Percentiles rank a stretch among this genome's conserved stretches.
phyloP scores from a whole-genome alignment of 1,284 basidiomycete species.

The Leucoagaricus sp. region DNA sequence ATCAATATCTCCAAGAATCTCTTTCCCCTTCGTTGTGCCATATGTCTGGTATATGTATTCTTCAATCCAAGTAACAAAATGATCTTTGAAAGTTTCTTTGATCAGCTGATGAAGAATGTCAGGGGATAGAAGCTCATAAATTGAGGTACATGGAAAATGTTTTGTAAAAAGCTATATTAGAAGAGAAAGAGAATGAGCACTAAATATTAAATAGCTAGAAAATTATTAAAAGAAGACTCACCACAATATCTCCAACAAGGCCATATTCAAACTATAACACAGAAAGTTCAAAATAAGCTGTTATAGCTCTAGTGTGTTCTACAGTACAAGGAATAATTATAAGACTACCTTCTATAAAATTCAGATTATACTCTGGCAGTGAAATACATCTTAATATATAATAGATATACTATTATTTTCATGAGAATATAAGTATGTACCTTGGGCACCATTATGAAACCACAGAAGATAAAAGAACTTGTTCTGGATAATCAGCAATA shows the following conservation, averaged over 20 bases:
- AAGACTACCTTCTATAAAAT: not conserved
- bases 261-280: not conserved
- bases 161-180: conserved; percentile 15
- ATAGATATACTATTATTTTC: not conserved
- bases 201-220: not conserved
- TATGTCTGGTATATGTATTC: not conserved
- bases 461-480: not conserved
- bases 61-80: conserved; percentile 11
- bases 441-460: not conserved
- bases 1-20: conserved; percentile 14
- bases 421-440: not conserved
- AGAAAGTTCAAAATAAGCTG: not conserved
- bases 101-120: conserved; percentile 16
- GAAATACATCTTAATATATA: not conserved
- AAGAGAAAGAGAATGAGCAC: too few relatives aligned
- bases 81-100: conserved; percentile 18
- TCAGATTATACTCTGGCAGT: not conserved
- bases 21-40: not conserved
- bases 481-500: not conserved
- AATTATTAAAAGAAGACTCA: not conserved
- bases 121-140: conserved; percentile 8
- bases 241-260: not conserved
- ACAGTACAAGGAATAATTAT: not conserved
- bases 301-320: not conserved
- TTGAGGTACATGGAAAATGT: conserved; percentile 12